Percentiles rank a stretch among this genome's conserved stretches.
These are phyloP conservation scores for Xerocomellus amylosporus DNA, from an alignment of 768 basidiomycete genomes.

Conservation along the genomic window DNA sequence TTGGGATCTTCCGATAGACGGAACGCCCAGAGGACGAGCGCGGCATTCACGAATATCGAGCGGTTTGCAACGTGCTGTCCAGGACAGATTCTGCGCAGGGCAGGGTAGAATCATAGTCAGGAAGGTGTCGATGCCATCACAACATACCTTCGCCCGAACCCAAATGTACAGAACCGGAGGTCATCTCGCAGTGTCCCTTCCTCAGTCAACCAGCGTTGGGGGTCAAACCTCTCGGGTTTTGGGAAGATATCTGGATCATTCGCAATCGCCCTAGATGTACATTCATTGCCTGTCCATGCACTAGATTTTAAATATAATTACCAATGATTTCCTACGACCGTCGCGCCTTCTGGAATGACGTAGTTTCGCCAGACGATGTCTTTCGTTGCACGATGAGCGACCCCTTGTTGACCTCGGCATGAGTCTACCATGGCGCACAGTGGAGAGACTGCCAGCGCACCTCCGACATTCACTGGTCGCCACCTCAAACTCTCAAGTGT, in stretches of 20 bases:
- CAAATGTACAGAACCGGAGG: slow-evolving; percentile 4
- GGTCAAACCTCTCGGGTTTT: background rate
- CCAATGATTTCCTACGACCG: slow-evolving; percentile 4
- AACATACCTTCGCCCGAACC: slow-evolving; percentile 4
- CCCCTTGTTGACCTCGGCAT: background rate
- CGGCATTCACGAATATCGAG: background rate
- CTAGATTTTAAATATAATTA: background rate
- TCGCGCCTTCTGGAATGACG: slow-evolving; percentile 5
- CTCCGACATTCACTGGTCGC: slow-evolving; percentile 3
- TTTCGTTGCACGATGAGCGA: slow-evolving; percentile 6
- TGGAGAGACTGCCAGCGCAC: background rate
- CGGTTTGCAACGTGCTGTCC: slow-evolving; percentile 2
- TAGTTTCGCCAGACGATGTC: slow-evolving; percentile 4
- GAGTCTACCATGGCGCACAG: background rate
- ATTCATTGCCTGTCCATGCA: background rate
- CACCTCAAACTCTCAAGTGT: slow-evolving; percentile 2
- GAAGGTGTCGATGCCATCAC: too few species aligned
- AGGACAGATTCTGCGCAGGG: slow-evolving; percentile 1
- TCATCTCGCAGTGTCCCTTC: background rate
- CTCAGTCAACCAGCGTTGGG: background rate
- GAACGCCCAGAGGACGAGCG: slow-evolving; percentile 6
- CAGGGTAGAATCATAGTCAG: too few species aligned
- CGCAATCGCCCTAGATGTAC: slow-evolving; percentile 1
- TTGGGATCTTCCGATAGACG: slow-evolving; percentile 7
- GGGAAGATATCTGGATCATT: slow-evolving; percentile 4